Percentiles rank a stretch among this genome's conserved stretches.
Conservation (phyloP, 176 grass and related monocot species). For the Rhipidocladum racemiflorum region DNA sequence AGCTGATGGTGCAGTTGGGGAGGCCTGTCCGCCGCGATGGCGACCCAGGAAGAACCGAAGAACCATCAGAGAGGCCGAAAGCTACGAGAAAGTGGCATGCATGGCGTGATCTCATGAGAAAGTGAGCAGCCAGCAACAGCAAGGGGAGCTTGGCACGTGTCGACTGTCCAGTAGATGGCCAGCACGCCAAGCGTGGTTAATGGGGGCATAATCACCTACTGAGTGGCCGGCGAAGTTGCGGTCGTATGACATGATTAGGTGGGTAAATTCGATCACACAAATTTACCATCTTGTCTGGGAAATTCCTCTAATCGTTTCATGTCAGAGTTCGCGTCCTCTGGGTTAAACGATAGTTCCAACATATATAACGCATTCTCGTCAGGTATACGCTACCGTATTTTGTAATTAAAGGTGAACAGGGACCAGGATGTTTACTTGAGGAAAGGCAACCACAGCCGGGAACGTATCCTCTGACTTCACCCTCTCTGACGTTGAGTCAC, state of each 20-base stretch:
- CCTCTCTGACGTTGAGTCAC: too few species aligned
- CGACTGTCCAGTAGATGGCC: background rate
- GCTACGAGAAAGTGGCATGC: background rate
- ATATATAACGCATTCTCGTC: background rate
- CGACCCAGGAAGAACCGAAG: background rate
- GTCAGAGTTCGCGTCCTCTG: too few species aligned
- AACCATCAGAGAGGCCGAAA: slow-evolving; percentile 10
- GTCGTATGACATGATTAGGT: too few species aligned
- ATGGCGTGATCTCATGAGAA: background rate
- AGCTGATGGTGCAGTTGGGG: slow-evolving; percentile 35
- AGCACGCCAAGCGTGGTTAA: background rate
- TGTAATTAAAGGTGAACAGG: background rate
- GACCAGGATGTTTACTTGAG: background rate
- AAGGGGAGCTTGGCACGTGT: background rate
- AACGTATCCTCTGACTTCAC: too few species aligned
- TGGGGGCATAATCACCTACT: too few species aligned
- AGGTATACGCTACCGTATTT: background rate
- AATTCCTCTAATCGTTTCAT: too few species aligned
- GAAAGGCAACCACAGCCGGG: background rate
- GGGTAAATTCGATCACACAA: too few species aligned
- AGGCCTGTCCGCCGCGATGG: slow-evolving; percentile 12
- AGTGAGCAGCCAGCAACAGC: background rate
- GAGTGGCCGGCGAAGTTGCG: background rate
- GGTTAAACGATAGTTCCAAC: too few species aligned
- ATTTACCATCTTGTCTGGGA: too few species aligned